Base-by-base conservation (phyloP, 768 basidiomycete genomes). In the Tylopilus subfusipes region DNA sequence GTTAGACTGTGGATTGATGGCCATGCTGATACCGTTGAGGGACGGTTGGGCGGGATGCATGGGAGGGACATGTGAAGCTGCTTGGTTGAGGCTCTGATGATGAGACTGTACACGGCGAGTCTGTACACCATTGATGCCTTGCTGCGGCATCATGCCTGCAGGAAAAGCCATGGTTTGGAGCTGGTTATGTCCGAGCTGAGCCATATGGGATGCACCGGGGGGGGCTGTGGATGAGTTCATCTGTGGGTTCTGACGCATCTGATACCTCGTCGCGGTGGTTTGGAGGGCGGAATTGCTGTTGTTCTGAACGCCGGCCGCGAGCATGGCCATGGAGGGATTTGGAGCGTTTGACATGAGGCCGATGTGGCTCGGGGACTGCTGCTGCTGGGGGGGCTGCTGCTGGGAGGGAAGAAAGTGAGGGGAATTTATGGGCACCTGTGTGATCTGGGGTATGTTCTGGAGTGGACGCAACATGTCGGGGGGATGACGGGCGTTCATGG, bases 31-130 rank as follows among this genome's bases (percentile, higher is more conserved):
- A 42, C 68, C 69, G 25, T 68, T 69, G 51, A 70, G 64, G 22
- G 64, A 66, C 33, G 75, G 72, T 33, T 68, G 72, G 31, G 63
- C 62, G 27, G 72, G 63, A 59, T 73, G 75, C 53, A 76, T 72
- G 38, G 68, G 67, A 16, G 66, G 58, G 48, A 62, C 66, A 62
- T 75, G 76, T 27, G 57, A 68, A 46, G 66, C 70, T 14, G 67
- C 57, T 38, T 76, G 72, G 60, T 73, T 77, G 54, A 78, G 61
- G 68, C 61, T 68, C 57, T 79, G 76, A 5, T 82, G 78, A 68
- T 86, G 85, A 21, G 84, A 82, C 54, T 75, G 70, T n/a, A 77
- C 78, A 63, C 85, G 80, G 54, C 85, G 80, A 43, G 79, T 66
- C 19, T 57, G 61, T 42, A 65, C 65, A 39, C 73, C 69, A 57